Evolutionary conservation across 495 filamentous ascomycete species (phyloP).

Genomic region (Sabuloglossum arenarium): DNA sequence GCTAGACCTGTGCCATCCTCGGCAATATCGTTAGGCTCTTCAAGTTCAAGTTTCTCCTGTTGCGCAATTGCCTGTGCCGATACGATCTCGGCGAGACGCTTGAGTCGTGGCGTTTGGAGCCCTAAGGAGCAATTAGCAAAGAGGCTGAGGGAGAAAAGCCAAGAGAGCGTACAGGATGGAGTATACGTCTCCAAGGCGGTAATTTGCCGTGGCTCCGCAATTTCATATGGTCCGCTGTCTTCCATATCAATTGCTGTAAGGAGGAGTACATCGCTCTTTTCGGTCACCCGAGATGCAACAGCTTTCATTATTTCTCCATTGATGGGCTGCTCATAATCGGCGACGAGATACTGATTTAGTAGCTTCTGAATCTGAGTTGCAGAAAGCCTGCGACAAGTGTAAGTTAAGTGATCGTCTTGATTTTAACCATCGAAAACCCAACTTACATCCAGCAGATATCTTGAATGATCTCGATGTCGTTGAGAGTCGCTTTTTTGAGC

Average conservation of each 20-base stretch:
- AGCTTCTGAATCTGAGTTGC: slow-evolving; percentile 99
- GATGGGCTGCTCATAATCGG: slow-evolving; percentile 98
- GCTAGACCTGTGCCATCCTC: slow-evolving; percentile 14
- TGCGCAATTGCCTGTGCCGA: slow-evolving; percentile 87
- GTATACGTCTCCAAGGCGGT: slow-evolving; percentile 96
- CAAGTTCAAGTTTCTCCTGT: slow-evolving; percentile 61
- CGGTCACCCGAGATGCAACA: slow-evolving; percentile 87
- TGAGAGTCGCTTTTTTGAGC: slow-evolving; percentile 95
- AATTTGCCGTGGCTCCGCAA: slow-evolving; percentile 88
- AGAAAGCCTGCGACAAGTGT: slow-evolving; percentile 42
- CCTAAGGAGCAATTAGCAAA: slow-evolving; percentile 22
- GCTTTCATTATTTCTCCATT: slow-evolving; percentile 99
- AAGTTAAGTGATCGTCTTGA: slow-evolving; percentile 3
- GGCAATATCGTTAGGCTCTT: slow-evolving; percentile 19
- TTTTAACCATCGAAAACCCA: background rate
- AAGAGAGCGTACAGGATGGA: slow-evolving; percentile 59
- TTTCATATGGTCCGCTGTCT: slow-evolving; percentile 97
- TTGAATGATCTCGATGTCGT: slow-evolving; percentile 99
- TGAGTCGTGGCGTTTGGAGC: slow-evolving; percentile 89
- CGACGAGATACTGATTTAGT: slow-evolving; percentile 94
- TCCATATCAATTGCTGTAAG: slow-evolving; percentile 95
- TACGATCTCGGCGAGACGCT: slow-evolving; percentile 92
- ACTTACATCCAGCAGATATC: slow-evolving; percentile 99
- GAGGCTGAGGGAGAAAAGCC: background rate
- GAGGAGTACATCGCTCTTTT: slow-evolving; percentile 92